Percentiles rank a stretch among this genome's conserved stretches.
Conservation (phyloP, 495 filamentous ascomycete species). For the Penicillium psychrofluorescens region DNA sequence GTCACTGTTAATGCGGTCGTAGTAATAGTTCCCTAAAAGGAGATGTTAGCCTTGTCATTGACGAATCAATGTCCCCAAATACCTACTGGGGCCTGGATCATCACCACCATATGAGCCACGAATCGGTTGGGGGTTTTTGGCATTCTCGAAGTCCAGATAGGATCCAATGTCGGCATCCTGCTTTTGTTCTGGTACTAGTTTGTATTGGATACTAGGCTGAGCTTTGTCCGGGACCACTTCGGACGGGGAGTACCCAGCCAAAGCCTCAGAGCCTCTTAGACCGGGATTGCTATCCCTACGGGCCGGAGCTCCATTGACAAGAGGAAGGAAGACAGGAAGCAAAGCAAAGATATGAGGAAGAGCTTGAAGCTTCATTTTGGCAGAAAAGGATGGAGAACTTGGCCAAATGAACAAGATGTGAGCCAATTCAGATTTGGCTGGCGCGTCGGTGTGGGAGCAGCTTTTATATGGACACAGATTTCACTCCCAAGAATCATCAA, state of each 20-base stretch:
- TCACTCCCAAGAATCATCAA: no score
- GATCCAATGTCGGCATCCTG: slow-evolving; percentile 49
- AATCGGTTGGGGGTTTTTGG: slow-evolving; percentile 61
- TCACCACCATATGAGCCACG: slow-evolving; percentile 51
- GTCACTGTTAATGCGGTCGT: slow-evolving; percentile 61
- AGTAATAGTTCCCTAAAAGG: slow-evolving; percentile 42
- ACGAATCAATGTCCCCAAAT: neutral
- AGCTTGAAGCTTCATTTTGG: slow-evolving; percentile 10
- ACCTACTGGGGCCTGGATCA: slow-evolving; percentile 53
- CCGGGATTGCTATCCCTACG: slow-evolving; percentile 17
- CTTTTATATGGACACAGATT: no score
- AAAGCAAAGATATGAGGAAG: neutral
- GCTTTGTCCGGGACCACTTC: slow-evolving; percentile 21
- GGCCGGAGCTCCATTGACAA: slow-evolving; percentile 14
- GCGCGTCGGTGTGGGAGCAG: no score
- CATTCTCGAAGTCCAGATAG: slow-evolving; percentile 56
- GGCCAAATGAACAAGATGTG: neutral
- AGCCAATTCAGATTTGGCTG: no score
- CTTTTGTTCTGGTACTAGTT: slow-evolving; percentile 47
- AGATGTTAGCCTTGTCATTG: neutral
- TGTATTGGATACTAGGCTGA: slow-evolving; percentile 30
- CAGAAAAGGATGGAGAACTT: neutral
- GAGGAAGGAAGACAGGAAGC: slow-evolving; percentile 1
- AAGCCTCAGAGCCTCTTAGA: slow-evolving; percentile 22
- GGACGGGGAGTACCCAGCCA: slow-evolving; percentile 31